Percentiles rank a stretch among this genome's conserved stretches.
These are phyloP conservation scores for Postia placenta DNA, from an alignment of 768 basidiomycete genomes.

Conservation along the genomic window DNA sequence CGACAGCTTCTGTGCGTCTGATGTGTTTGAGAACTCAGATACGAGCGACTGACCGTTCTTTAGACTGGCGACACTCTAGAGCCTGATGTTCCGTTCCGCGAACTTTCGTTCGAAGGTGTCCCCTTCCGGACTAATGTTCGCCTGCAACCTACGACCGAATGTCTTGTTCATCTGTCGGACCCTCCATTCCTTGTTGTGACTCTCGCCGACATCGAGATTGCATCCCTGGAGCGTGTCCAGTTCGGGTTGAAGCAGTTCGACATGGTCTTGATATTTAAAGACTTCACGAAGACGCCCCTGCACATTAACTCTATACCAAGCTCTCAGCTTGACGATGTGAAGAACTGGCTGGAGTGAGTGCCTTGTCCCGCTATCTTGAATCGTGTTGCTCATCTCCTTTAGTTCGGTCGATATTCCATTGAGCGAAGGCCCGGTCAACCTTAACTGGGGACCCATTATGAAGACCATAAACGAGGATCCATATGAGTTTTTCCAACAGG, in stretches of 20 bases:
- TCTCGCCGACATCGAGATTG: constrained; percentile 90
- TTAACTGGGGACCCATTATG: constrained; percentile 99
- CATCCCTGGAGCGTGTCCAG: constrained; percentile 94
- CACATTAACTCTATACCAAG: constrained; percentile 97
- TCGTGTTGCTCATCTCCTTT: background rate
- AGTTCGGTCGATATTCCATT: constrained; percentile 97
- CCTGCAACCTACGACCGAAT: constrained; percentile 94
- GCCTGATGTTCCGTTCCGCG: constrained; percentile 94
- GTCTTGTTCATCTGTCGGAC: constrained; percentile 91
- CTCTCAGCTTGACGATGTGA: constrained; percentile 89
- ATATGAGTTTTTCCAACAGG: constrained; percentile 89
- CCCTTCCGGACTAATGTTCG: constrained; percentile 94
- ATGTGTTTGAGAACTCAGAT: background rate
- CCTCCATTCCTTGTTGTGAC: constrained; percentile 96
- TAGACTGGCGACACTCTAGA: constrained; percentile 83
- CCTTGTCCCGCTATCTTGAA: background rate
- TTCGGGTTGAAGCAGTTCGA: constrained; percentile 97
- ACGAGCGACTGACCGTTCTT: constrained; percentile 1
- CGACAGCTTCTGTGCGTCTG: constrained; percentile 59
- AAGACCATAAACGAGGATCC: constrained; percentile 97
- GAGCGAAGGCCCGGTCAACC: constrained; percentile 92
- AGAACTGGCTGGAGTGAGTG: constrained; percentile 96
- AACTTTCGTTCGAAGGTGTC: constrained; percentile 95
- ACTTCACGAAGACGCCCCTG: constrained; percentile 86
- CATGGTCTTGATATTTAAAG: constrained; percentile 94